Base-by-base conservation (phyloP, 1,139 yeast genomes). In the Hansenula anomala region DNA sequence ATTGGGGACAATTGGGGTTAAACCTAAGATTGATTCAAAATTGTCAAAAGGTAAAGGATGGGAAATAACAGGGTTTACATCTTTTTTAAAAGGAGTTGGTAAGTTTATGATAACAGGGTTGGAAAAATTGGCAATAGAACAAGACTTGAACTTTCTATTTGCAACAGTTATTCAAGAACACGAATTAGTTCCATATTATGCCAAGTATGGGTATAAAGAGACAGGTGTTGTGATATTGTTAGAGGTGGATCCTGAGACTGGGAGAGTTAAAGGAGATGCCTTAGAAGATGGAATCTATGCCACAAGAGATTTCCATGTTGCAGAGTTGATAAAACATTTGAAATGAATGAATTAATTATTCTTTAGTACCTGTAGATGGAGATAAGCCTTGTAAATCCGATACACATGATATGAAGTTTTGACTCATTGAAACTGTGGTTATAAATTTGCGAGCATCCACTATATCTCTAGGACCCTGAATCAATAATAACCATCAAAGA, bases 11-110 rank as follows among this genome's bases (percentile, higher is more conserved):
- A 51, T 66, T 2, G 81, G 75, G 0, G 52, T 66, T n/a, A 69
- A 68, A 42, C 58, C 66, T 1, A 44, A 43, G 17, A 46, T 47
- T 5, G 47, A 40, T 1, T 41, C 40, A 5, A 34, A 36, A n/a
- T n/a, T 3, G 44, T 36, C 6, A n/a, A n/a, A n/a, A 20, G 41
- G 37, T 5, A 14, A 13, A 7, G 46, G 48, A 1, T 49, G 51
- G 42, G 80, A 75, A 44, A 41, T 78, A 4, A 76, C 84, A 0
- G 73, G 72, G 2, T 71, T 75, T 41, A 69, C 79, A 0, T 76
- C 85, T 0, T 76, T 69, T 41, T 55, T 64, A 44, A 68, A 69
- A 24, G 61, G 64, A 4, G 47, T 65, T 4, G 82, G 80, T 0
- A 51, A 66, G 0, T 43, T 46, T 9, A 42, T 76, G 20, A 54